Percentiles rank a stretch among this genome's conserved stretches.
These are phyloP conservation scores for Hymenoscyphus albidus DNA, from an alignment of 2,329 filamentous ascomycete species.

Conservation along the genomic window DNA sequence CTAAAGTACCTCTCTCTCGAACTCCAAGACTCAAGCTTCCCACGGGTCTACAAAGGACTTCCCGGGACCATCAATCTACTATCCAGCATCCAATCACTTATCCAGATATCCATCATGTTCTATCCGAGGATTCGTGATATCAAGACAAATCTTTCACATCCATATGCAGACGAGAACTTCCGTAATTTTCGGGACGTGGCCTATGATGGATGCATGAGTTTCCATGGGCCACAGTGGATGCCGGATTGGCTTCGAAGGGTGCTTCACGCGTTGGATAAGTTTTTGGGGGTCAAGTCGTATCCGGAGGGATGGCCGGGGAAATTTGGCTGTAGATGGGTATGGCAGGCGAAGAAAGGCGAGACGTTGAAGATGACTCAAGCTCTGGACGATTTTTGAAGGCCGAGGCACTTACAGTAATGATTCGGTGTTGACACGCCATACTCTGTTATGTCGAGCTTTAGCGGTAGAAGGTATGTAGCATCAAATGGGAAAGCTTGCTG, in stretches of 20 bases:
- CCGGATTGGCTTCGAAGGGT: neutral
- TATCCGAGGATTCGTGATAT: neutral
- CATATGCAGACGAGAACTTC: too few relatives aligned
- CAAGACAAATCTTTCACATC: neutral
- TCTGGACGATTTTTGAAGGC: neutral
- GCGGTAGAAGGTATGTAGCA: too few relatives aligned
- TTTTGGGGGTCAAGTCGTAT: neutral
- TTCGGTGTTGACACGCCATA: neutral
- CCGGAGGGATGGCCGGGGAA: neutral
- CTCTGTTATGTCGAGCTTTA: too few relatives aligned
- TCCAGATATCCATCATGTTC: neutral
- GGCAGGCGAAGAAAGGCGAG: neutral
- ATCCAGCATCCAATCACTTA: neutral
- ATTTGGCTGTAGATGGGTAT: neutral
- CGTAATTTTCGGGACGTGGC: too few relatives aligned
- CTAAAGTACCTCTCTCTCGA: neutral
- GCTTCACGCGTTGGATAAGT: neutral
- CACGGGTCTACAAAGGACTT: neutral
- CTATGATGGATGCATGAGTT: neutral
- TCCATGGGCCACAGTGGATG: neutral
- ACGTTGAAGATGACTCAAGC: neutral
- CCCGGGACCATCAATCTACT: neutral
- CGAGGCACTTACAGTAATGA: neutral
- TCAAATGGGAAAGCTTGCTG: too few relatives aligned
- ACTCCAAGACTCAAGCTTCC: neutral